Evolutionary conservation across 768 basidiomycete species (phyloP).

Genomic region (Mycena rosella): DNA sequence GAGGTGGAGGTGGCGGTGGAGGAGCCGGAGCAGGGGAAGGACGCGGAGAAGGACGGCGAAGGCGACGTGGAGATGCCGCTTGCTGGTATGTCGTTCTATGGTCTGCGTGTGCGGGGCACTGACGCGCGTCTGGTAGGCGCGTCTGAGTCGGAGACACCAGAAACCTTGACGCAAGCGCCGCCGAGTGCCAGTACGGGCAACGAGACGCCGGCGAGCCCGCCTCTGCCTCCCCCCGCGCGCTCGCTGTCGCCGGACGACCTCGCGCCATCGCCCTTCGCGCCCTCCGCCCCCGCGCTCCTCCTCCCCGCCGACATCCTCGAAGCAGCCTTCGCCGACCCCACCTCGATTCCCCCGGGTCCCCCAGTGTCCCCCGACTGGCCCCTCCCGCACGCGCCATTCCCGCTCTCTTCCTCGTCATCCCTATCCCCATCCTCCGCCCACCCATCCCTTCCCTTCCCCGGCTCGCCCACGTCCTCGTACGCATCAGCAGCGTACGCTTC

Average conservation of each 20-base stretch:
- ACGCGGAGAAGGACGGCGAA: neutral
- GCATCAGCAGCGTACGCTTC: neutral
- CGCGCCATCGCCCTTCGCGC: slow-evolving; percentile 35
- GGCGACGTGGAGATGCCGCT: neutral
- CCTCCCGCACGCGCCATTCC: slow-evolving; percentile 30
- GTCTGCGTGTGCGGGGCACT: neutral
- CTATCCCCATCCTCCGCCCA: neutral
- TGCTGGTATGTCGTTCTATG: neutral
- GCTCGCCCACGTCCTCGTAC: neutral
- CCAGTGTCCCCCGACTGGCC: slow-evolving; percentile 35
- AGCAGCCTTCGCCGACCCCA: neutral
- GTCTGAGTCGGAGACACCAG: no score
- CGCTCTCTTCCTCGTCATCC: neutral
- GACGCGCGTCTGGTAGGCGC: no score
- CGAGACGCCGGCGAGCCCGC: no score
- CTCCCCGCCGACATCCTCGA: neutral
- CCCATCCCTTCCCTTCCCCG: neutral
- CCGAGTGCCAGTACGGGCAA: no score
- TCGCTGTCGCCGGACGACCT: slow-evolving; percentile 34
- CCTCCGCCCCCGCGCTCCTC: neutral
- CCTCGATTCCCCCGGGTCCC: slow-evolving; percentile 17
- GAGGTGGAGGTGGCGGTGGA: neutral
- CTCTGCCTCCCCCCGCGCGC: neutral
- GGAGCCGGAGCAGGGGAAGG: neutral
- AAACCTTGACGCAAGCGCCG: no score